Conservation (phyloP, 1,284 basidiomycete species). For the Austropuccinia psidii region DNA sequence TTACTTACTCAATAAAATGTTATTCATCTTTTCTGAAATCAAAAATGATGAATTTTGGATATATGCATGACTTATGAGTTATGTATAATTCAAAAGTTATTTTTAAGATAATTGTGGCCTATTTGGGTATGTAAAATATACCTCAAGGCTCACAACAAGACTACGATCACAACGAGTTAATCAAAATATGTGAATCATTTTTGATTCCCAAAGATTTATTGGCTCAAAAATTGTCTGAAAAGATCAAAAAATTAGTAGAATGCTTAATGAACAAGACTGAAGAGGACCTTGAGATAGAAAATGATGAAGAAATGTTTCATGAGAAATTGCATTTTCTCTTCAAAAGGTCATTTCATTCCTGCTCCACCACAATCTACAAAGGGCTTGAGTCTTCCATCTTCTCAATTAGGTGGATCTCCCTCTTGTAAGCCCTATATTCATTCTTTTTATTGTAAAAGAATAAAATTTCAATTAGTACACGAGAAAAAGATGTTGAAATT, state of each 20-base stretch:
- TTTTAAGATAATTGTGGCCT: no score
- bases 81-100: no score
- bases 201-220: conserved; percentile 17
- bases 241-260: neutral
- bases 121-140: no score
- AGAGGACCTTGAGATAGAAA: neutral
- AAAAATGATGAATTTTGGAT: no score
- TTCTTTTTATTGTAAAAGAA: no score
- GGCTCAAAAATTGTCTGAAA: conserved; percentile 10
- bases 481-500: no score
- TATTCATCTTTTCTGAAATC: no score
- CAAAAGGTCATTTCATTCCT: conserved; percentile 11
- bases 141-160: no score
- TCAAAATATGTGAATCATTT: conserved; percentile 8
- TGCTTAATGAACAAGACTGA: neutral
- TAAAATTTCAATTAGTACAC: no score
- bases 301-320: conserved; percentile 26
- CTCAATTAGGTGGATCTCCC: neutral
- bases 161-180: neutral
- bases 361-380: conserved; percentile 17
- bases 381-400: conserved; percentile 12
- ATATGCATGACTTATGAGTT: no score
- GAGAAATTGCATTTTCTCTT: conserved; percentile 5
- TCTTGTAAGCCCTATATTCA: no score
- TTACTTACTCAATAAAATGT: no score